Percentiles rank a stretch among this genome's conserved stretches.
Conservation (phyloP, 169 alveolate genomes). For the Eimeria maxima region DNA sequence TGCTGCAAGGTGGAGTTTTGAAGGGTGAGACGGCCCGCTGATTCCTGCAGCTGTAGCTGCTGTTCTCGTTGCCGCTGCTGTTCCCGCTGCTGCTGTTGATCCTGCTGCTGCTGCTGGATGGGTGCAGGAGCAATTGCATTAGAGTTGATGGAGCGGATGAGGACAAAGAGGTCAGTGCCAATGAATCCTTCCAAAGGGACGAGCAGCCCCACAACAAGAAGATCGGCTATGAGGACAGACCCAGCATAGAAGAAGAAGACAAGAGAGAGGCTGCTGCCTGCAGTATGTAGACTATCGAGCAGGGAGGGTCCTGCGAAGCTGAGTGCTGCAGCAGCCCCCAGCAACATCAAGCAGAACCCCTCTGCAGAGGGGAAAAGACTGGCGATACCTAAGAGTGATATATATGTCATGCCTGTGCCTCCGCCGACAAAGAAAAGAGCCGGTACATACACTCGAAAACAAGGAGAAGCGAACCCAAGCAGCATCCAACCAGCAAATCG, state of each 20-base stretch:
- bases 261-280: neutral
- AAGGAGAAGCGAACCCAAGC: constrained; percentile 35
- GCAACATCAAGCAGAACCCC: constrained; percentile 47
- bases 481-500: constrained; percentile 84
- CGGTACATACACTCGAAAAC: neutral
- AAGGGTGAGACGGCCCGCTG: neutral
- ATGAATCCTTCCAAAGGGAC: constrained; percentile 55
- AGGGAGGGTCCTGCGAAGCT: constrained; percentile 63
- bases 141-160: neutral
- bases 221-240: neutral
- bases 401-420: constrained; percentile 66
- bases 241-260: constrained; percentile 39
- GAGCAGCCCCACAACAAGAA: constrained; percentile 9
- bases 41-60: neutral
- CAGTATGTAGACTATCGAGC: neutral
- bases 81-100: neutral
- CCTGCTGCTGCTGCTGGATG: constrained; percentile 1
- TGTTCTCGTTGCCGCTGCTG: constrained; percentile 7
- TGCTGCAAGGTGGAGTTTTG: neutral
- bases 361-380: constrained; percentile 71
- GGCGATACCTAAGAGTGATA: constrained; percentile 45
- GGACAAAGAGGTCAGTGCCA: constrained; percentile 50
- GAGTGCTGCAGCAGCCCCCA: constrained; percentile 81
- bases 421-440: constrained; percentile 63
- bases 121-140: neutral